A percentile compares a stretch with the other conserved stretches of the same genome.
Evolutionary conservation across 169 alveolate genomes (phyloP).

Genomic region (Theileria orientalis): DNA sequence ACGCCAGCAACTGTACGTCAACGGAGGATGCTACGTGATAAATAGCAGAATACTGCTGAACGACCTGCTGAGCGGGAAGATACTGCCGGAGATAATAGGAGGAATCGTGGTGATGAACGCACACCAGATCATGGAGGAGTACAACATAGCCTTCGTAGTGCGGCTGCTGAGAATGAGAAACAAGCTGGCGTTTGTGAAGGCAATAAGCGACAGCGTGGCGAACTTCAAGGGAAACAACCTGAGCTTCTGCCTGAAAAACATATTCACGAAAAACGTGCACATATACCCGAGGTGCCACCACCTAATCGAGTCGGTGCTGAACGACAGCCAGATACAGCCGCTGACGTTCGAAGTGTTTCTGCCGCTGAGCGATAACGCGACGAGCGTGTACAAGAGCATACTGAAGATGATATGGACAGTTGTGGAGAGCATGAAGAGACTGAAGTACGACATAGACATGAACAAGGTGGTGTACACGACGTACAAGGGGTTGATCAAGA

Average conservation of each 20-base stretch:
- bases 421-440: slow-evolving; percentile 50
- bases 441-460: slow-evolving; percentile 39
- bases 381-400: slow-evolving; percentile 32
- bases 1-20: slow-evolving; percentile 52
- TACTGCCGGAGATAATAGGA: slow-evolving; percentile 47
- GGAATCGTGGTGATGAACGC: slow-evolving; percentile 61
- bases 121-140: slow-evolving; percentile 55
- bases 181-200: slow-evolving; percentile 59
- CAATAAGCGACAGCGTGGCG: slow-evolving; percentile 36
- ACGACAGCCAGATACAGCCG: slow-evolving; percentile 48
- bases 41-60: slow-evolving; percentile 45
- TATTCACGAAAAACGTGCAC: slow-evolving; percentile 41
- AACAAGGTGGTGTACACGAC: slow-evolving; percentile 50
- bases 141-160: slow-evolving; percentile 54
- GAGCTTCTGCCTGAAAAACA: slow-evolving; percentile 36
- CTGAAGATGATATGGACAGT: slow-evolving; percentile 41
- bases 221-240: slow-evolving; percentile 32
- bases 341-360: slow-evolving; percentile 49
- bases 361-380: slow-evolving; percentile 40
- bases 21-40: slow-evolving; percentile 49
- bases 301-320: slow-evolving; percentile 26
- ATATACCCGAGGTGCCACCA: slow-evolving; percentile 54
- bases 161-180: slow-evolving; percentile 44
- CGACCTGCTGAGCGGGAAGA: slow-evolving; percentile 45
- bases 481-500: slow-evolving; percentile 16